Base-by-base conservation (phyloP, 176 grass and related monocot genomes). In the Melocanna baccifera region DNA sequence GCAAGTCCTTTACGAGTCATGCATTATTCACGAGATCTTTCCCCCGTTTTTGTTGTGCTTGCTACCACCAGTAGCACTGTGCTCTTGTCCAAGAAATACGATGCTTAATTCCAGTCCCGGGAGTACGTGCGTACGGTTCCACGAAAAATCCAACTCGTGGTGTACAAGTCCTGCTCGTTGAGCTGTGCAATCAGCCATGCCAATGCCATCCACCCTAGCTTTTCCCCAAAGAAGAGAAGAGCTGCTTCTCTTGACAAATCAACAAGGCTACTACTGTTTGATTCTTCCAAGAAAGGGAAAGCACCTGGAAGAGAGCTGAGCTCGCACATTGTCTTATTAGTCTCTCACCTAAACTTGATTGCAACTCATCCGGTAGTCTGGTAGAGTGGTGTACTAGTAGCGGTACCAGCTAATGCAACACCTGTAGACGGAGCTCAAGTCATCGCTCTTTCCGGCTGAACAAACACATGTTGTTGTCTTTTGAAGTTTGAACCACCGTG, bases 221-320 rank as follows among this genome's bases (percentile, higher is more conserved):
- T 16, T 16, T 32, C 47, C 13, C 47, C 4, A 50, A 6, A 50
- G 4, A 1, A 48, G 46, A 46, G 46, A 50, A 19, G 16, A 6
- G 43, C 46, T 46, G 23, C 57, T 46, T 78, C n/a, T 71, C n/a
- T 28, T 2, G 76, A 7, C 9, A 12, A 29, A 6, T 55, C 52
- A 20, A 55, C 52, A 22, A 3, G 7, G 19, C 52, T 22, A 56
- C 32, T 34, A 34, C 36, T 30, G 40, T 18, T 62, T 18, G 57
- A 46, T 30, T 40, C 19, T 67, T 37, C 29, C 28, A 67, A n/a
- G 78, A 12, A 68, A 77, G 37, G 83, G 73, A 78, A 77, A 58
- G 37, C 73, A 4, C 72, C 34, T n/a, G 19, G 12, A 58, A 85
- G 63, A 14, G 39, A 46, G 19, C 15, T 23, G 23, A 42, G 10